phyloP scores from a whole-genome alignment of 441 rosid genomes.

The Gossypium lobatum region DNA sequence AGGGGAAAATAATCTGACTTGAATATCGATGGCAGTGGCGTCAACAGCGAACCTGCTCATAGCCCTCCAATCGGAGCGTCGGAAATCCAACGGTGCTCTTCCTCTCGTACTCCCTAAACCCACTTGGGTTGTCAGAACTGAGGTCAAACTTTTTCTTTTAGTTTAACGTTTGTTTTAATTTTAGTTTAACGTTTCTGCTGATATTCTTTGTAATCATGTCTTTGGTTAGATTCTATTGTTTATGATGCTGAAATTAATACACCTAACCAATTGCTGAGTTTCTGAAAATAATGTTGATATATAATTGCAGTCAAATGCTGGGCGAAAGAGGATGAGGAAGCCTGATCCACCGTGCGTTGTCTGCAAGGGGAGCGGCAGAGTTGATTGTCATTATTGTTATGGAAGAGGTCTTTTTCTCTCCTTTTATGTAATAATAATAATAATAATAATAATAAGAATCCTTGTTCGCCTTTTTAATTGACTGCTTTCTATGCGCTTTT shows the following conservation, averaged over 20 bases:
- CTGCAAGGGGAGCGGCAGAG: slow-evolving; percentile 66
- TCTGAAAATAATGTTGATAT: neutral
- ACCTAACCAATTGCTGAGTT: neutral
- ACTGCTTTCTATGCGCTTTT: no score
- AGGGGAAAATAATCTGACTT: neutral
- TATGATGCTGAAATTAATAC: neutral
- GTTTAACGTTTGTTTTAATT: neutral
- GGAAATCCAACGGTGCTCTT: slow-evolving; percentile 12
- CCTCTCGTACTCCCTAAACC: slow-evolving; percentile 36
- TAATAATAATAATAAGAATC: no score
- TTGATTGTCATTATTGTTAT: slow-evolving; percentile 49
- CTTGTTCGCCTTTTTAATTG: no score
- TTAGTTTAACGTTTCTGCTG: neutral
- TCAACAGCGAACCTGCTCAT: neutral
- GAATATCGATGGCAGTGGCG: neutral
- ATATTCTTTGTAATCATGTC: neutral
- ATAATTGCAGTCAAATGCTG: slow-evolving; percentile 44
- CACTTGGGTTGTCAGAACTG: slow-evolving; percentile 7
- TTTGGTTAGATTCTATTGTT: neutral
- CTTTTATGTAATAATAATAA: no score
- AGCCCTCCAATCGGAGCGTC: slow-evolving; percentile 16
- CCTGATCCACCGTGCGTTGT: slow-evolving; percentile 56
- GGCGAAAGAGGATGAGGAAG: slow-evolving; percentile 33
- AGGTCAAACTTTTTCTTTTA: neutral
- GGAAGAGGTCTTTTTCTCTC: slow-evolving; percentile 47